Evolutionary conservation across 2,329 filamentous ascomycete genomes (phyloP).

Genomic region (Colletotrichum orchidophilum): DNA sequence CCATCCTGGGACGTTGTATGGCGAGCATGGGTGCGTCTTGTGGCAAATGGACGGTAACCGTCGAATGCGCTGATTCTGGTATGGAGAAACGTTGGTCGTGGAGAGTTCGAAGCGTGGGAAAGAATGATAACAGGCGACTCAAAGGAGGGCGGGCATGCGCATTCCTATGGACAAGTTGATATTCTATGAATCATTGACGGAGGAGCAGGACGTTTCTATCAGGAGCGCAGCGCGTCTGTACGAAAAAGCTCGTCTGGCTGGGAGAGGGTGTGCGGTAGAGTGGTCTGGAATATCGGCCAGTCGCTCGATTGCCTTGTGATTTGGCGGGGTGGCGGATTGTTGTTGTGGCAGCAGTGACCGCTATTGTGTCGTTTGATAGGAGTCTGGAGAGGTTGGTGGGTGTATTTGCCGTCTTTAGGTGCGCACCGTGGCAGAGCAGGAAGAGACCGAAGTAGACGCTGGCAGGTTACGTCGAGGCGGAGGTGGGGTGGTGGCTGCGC

Average conservation of each 20-base stretch:
- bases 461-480: constrained; percentile 23
- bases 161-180: constrained; percentile 32
- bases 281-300: constrained; percentile 5
- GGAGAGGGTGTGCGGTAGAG: constrained; percentile 10
- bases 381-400: constrained; percentile 29
- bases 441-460: constrained; percentile 19
- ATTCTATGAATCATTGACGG: constrained; percentile 25
- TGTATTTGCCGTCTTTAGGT: constrained; percentile 29
- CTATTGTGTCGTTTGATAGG: constrained; percentile 4
- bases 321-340: constrained; percentile 29
- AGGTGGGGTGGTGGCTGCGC: constrained; percentile 33
- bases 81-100: constrained; percentile 8
- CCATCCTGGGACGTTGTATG: constrained; percentile 66
- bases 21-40: constrained; percentile 64
- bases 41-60: constrained; percentile 25
- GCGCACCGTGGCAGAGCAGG: constrained; percentile 30
- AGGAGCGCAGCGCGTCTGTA: constrained; percentile 19
- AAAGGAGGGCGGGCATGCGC: constrained; percentile 17
- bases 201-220: constrained; percentile 17
- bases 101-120: background rate
- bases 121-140: constrained; percentile 28
- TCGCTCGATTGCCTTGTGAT: constrained; percentile 31
- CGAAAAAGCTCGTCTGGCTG: constrained; percentile 5
- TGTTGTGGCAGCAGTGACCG: constrained; percentile 16
- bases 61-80: constrained; percentile 18